These are phyloP conservation scores for Wickerhamomyces mucosus DNA, from an alignment of 805 yeast species.

Conservation along the genomic window DNA sequence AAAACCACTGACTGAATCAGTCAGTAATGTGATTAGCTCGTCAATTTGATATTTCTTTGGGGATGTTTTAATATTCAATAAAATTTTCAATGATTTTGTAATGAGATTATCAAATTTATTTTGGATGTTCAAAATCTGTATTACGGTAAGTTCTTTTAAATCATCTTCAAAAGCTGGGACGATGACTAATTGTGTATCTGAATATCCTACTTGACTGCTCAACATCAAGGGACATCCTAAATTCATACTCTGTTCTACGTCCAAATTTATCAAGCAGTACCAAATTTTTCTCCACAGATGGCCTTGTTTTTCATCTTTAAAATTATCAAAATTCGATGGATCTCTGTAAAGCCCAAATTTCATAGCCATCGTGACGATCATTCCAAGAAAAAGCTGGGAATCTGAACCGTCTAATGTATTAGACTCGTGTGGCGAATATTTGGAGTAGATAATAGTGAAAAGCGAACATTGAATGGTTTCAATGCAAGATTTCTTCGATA, in stretches of 20 bases:
- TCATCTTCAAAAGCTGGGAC: slow-evolving; percentile 20
- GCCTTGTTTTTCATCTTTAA: slow-evolving; percentile 28
- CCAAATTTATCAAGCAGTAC: slow-evolving; percentile 36
- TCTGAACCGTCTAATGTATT: slow-evolving; percentile 52
- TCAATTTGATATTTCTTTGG: slow-evolving; percentile 32
- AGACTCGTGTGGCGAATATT: slow-evolving; percentile 50
- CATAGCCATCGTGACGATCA: slow-evolving; percentile 57
- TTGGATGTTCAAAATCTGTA: slow-evolving; percentile 37
- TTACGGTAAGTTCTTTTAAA: slow-evolving; percentile 36
- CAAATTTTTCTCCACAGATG: slow-evolving; percentile 53
- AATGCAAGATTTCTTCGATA: slow-evolving; percentile 35
- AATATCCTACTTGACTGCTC: slow-evolving; percentile 27
- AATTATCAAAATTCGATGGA: slow-evolving; percentile 42
- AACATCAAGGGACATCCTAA: slow-evolving; percentile 31
- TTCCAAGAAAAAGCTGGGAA: slow-evolving; percentile 43
- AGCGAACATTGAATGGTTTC: slow-evolving; percentile 51
- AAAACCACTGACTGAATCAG: slow-evolving; percentile 25
- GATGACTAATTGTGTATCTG: slow-evolving; percentile 36
- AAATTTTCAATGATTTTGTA: slow-evolving; percentile 28
- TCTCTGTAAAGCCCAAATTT: slow-evolving; percentile 63
- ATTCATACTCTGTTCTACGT: slow-evolving; percentile 32
- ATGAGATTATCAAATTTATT: slow-evolving; percentile 36
- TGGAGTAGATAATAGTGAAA: slow-evolving; percentile 45
- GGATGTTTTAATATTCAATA: slow-evolving; percentile 29
- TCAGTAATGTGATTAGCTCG: slow-evolving; percentile 24